Evolutionary conservation across 1,284 basidiomycete species (phyloP).

Genomic region (Cryptococcus amylolentus): DNA sequence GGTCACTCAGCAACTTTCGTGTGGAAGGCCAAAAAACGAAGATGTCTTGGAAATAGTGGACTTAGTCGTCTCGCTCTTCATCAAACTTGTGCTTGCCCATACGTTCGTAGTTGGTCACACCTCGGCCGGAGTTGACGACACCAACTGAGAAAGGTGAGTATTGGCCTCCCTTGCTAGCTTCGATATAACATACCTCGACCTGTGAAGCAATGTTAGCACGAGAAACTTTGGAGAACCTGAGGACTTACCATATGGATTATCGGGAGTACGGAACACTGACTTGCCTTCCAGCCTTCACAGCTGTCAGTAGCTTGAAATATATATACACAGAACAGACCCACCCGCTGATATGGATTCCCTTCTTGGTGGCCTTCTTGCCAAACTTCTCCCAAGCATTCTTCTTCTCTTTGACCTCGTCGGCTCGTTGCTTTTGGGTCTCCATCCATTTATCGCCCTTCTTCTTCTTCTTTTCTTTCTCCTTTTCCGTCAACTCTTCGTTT

Average conservation of each 20-base stretch:
- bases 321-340: conserved; percentile 7
- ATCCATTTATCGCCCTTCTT: conserved; percentile 89
- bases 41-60: not conserved
- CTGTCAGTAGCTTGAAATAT: conserved; percentile 3
- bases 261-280: conserved; percentile 94
- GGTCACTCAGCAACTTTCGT: not conserved
- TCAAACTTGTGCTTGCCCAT: conserved; percentile 77
- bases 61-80: conserved; percentile 51
- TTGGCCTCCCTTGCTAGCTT: conserved; percentile 1
- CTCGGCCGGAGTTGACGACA: conserved; percentile 88
- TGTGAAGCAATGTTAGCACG: conserved; percentile 13
- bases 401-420: conserved; percentile 82
- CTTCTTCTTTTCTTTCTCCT: conserved; percentile 83
- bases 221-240: not conserved
- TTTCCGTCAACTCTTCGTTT: conserved; percentile 70
- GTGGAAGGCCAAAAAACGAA: too few relatives aligned
- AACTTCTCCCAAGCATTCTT: conserved; percentile 97
- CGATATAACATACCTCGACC: conserved; percentile 18
- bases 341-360: conserved; percentile 84
- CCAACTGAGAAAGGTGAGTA: conserved; percentile 61
- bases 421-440: conserved; percentile 77
- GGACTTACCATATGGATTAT: conserved; percentile 82
- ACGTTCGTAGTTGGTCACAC: conserved; percentile 75
- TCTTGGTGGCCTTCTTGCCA: conserved; percentile 93
- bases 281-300: conserved; percentile 64